phyloP scores from a whole-genome alignment of 768 basidiomycete species.

The Lactarius hengduanensis region DNA sequence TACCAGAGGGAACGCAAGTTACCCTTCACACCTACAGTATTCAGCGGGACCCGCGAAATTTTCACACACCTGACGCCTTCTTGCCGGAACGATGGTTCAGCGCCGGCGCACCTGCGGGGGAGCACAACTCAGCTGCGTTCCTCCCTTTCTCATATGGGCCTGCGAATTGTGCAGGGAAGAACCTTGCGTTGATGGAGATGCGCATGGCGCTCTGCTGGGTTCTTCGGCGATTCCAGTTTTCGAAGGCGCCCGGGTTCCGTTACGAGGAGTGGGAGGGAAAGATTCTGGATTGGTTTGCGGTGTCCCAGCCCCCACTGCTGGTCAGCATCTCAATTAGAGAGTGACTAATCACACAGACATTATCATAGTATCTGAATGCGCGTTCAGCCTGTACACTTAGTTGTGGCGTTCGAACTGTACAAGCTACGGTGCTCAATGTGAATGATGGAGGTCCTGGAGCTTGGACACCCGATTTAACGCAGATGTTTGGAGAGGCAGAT shows the following conservation, averaged over 20 bases:
- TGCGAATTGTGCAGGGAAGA: constrained; percentile 29
- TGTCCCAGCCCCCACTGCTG: background rate
- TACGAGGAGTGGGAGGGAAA: constrained; percentile 1
- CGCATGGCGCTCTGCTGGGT: background rate
- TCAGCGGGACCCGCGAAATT: constrained; percentile 12
- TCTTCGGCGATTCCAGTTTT: constrained; percentile 22
- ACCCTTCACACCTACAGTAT: constrained; percentile 10
- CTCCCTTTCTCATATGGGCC: constrained; percentile 31
- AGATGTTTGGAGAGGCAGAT: too few species aligned
- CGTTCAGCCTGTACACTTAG: background rate
- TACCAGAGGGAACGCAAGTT: constrained; percentile 12
- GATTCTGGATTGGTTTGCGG: constrained; percentile 3
- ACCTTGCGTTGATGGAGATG: constrained; percentile 27
- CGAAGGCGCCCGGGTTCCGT: background rate
- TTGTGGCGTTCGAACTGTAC: too few species aligned
- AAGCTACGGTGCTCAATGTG: too few species aligned
- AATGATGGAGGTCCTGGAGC: too few species aligned
- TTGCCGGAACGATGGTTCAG: constrained; percentile 13
- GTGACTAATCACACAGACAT: background rate
- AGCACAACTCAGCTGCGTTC: constrained; percentile 22
- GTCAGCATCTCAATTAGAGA: background rate
- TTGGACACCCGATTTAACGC: too few species aligned
- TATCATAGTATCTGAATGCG: background rate
- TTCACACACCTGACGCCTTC: background rate
- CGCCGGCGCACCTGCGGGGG: background rate